These are phyloP conservation scores for Fistulina hepatica DNA, from an alignment of 1,284 basidiomycete species.

Conservation along the genomic window DNA sequence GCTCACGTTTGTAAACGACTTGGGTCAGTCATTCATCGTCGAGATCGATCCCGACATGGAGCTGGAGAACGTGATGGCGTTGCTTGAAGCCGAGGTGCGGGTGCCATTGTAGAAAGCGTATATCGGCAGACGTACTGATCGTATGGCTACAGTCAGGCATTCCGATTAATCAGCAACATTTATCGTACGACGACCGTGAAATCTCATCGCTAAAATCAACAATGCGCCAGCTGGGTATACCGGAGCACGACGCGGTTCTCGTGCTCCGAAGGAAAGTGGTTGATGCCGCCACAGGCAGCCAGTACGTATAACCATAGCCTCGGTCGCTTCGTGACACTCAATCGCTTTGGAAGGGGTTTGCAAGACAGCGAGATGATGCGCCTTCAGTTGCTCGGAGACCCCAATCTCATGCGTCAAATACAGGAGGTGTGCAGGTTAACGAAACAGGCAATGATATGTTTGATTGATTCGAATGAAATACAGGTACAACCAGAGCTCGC, in stretches of 20 bases:
- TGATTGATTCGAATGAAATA: too few relatives aligned
- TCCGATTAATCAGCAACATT: conserved; percentile 56
- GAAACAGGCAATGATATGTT: too few relatives aligned
- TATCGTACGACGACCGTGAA: conserved; percentile 55
- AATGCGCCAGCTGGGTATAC: conserved; percentile 51
- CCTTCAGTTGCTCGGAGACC: conserved; percentile 78
- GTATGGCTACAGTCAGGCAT: conserved; percentile 50
- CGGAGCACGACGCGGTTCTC: conserved; percentile 50
- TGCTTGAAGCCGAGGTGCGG: conserved; percentile 81
- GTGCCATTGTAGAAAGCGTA: conserved; percentile 6
- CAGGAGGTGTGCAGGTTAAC: conserved; percentile 50
- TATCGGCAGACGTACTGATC: not conserved
- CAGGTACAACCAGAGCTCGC: conserved; percentile 76
- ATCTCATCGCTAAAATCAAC: conserved; percentile 54
- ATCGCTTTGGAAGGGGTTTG: conserved; percentile 37
- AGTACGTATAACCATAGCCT: conserved; percentile 29
- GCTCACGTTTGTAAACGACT: conserved; percentile 71
- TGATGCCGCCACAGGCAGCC: conserved; percentile 38
- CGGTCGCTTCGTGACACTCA: not conserved
- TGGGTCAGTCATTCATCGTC: conserved; percentile 64
- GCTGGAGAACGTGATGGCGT: conserved; percentile 79
- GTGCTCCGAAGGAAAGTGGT: conserved; percentile 50
- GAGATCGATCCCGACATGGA: conserved; percentile 86
- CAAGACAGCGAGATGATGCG: conserved; percentile 87
- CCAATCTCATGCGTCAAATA: conserved; percentile 67